These are phyloP conservation scores for Croton laevigatus DNA, from an alignment of 441 rosid species.

Conservation along the genomic window DNA sequence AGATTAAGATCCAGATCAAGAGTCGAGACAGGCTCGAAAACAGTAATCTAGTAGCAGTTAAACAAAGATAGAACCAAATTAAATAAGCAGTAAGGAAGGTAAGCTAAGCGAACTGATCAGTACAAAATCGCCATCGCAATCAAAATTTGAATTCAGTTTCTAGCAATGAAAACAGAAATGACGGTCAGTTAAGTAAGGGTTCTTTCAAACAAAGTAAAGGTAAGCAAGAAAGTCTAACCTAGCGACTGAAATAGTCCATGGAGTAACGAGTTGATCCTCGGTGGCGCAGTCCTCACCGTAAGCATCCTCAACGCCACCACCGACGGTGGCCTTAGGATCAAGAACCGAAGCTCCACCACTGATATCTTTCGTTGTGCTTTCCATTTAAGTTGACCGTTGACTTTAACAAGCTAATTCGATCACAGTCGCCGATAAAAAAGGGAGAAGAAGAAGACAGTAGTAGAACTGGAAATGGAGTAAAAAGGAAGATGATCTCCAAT, in stretches of 20 bases:
- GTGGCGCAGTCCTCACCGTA: slow-evolving; percentile 79
- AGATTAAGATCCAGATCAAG: too few relatives aligned
- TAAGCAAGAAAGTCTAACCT: slow-evolving; percentile 38
- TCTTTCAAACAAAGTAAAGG: neutral
- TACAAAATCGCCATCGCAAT: neutral
- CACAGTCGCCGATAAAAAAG: neutral
- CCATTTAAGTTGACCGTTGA: slow-evolving; percentile 34
- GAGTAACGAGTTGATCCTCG: slow-evolving; percentile 76
- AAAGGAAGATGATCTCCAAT: too few relatives aligned
- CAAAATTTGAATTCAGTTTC: neutral
- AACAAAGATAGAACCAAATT: too few relatives aligned
- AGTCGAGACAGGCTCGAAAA: too few relatives aligned
- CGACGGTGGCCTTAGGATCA: slow-evolving; percentile 51
- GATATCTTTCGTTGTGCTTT: slow-evolving; percentile 47
- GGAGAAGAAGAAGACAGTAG: neutral
- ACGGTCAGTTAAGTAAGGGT: neutral
- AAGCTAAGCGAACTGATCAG: neutral
- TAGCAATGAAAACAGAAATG: neutral
- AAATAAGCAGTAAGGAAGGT: neutral
- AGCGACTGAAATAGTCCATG: slow-evolving; percentile 79
- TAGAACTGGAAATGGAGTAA: neutral
- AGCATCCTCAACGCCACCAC: slow-evolving; percentile 65
- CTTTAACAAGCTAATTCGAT: neutral
- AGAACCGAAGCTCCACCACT: slow-evolving; percentile 45
- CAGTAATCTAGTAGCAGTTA: neutral